Evolutionary conservation across 2,329 filamentous ascomycete genomes (phyloP).

Genomic region (Xylaria sp.): DNA sequence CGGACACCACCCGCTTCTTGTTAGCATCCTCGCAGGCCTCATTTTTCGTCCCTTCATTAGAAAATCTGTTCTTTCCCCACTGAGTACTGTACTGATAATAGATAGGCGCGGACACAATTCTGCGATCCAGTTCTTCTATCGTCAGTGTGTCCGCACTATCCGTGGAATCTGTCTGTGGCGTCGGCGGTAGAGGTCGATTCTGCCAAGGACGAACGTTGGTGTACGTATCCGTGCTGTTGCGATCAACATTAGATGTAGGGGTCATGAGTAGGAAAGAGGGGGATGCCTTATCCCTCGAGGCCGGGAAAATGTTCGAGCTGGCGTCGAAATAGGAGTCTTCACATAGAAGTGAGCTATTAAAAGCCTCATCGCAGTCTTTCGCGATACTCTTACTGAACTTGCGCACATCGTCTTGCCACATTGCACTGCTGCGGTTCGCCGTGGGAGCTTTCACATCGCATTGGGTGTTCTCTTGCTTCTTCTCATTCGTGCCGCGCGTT

Average conservation of each 20-base stretch:
- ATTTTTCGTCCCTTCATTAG: constrained; percentile 36
- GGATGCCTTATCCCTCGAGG: constrained; percentile 4
- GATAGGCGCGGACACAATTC: constrained; percentile 47
- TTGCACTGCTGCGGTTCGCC: constrained; percentile 19
- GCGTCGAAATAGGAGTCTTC: constrained; percentile 17
- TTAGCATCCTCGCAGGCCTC: constrained; percentile 16
- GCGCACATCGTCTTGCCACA: constrained; percentile 67
- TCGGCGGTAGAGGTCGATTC: constrained; percentile 46
- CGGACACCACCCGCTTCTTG: constrained; percentile 43
- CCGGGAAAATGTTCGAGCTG: constrained; percentile 12
- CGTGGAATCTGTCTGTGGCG: constrained; percentile 36
- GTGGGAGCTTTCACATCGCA: constrained; percentile 26
- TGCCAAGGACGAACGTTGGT: constrained; percentile 36
- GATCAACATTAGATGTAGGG: constrained; percentile 12
- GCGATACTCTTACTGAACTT: constrained; percentile 81
- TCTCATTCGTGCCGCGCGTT: constrained; percentile 12
- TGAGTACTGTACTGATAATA: constrained; percentile 38
- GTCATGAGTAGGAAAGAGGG: constrained; percentile 12
- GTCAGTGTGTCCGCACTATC: constrained; percentile 21
- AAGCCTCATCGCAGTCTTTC: constrained; percentile 87
- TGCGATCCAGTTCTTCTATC: constrained; percentile 36
- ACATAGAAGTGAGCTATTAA: constrained; percentile 59
- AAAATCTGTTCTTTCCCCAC: constrained; percentile 33
- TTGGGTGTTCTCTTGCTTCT: constrained; percentile 17
- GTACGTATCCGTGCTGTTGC: constrained; percentile 9